Conservation (phyloP, 2,329 filamentous ascomycete genomes). For the Paecilomyces dactylethromorphus region DNA sequence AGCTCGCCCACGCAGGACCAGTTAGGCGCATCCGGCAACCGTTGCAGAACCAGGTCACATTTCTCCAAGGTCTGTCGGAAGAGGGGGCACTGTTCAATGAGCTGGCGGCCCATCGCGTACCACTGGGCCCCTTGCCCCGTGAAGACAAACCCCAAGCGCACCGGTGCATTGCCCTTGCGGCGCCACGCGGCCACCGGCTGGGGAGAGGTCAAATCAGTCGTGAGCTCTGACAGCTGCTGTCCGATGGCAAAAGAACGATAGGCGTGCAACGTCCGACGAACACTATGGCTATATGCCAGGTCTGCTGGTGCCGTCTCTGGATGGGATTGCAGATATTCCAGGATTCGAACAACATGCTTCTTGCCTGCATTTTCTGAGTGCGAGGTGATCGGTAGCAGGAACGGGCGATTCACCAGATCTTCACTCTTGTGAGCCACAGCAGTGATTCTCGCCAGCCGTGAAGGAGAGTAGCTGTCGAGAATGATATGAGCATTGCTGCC, state of each 20-base stretch:
- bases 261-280: neutral
- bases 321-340: neutral
- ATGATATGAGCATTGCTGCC: constrained; percentile 13
- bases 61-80: neutral
- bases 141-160: too few species aligned
- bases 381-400: neutral
- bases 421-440: neutral
- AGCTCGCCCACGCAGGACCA: neutral
- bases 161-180: neutral
- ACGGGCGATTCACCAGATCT: too few species aligned
- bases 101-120: neutral
- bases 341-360: neutral
- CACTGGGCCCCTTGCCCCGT: constrained; percentile 1
- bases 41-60: neutral
- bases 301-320: neutral
- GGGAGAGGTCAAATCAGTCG: neutral
- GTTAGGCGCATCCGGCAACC: neutral
- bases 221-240: neutral
- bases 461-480: constrained; percentile 6
- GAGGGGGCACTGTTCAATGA: neutral
- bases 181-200: neutral
- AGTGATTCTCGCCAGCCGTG: neutral
- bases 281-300: neutral
- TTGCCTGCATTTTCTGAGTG: neutral
- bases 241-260: neutral